Conservation (phyloP, 2,329 filamentous ascomycete genomes). For the Tolypocladium capitatum region DNA sequence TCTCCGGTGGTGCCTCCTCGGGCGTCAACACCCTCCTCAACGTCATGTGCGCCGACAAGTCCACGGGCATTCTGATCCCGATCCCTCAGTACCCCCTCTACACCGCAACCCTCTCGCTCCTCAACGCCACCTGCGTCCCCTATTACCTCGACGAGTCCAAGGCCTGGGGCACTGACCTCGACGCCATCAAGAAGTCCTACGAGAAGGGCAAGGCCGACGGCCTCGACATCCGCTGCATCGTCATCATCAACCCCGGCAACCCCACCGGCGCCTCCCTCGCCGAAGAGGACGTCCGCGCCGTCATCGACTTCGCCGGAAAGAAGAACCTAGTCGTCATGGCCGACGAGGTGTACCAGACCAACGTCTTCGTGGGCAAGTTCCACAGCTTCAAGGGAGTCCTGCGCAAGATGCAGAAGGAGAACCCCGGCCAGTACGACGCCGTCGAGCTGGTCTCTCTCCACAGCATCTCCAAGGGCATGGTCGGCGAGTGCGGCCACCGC, state of each 20-base stretch:
- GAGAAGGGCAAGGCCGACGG: conserved; percentile 63
- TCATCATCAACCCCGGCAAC: conserved; percentile 97
- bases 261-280: conserved; percentile 82
- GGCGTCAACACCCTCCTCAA: conserved; percentile 90
- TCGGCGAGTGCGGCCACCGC: conserved; percentile 94
- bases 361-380: conserved; percentile 91
- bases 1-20: conserved; percentile 82
- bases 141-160: conserved; percentile 85
- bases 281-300: conserved; percentile 63
- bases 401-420: conserved; percentile 63
- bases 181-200: conserved; percentile 61
- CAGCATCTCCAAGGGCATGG: conserved; percentile 95
- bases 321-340: conserved; percentile 83
- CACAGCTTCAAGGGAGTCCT: conserved; percentile 89
- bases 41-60: conserved; percentile 65
- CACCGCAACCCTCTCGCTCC: conserved; percentile 76
- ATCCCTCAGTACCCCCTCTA: conserved; percentile 98
- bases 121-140: conserved; percentile 77
- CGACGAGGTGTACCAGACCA: conserved; percentile 98
- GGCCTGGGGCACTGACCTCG: conserved; percentile 77
- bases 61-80: conserved; percentile 78
- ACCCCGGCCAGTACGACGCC: conserved; percentile 63
- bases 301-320: conserved; percentile 77
- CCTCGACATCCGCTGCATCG: conserved; percentile 80
- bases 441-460: conserved; percentile 88